These are phyloP conservation scores for Kwoniella shivajii DNA, from an alignment of 1,284 basidiomycete genomes.

Conservation along the genomic window DNA sequence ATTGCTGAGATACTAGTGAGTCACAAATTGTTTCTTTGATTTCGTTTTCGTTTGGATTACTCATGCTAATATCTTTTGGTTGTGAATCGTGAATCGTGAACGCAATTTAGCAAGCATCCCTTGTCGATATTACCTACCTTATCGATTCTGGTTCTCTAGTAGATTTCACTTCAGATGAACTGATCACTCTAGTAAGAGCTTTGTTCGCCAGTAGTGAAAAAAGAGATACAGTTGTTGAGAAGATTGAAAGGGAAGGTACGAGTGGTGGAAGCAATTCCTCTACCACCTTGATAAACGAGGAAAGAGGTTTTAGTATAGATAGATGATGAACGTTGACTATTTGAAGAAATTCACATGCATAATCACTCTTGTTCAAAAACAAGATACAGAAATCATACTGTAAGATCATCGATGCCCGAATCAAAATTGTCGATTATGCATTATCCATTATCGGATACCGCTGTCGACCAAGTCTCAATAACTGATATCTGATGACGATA, in stretches of 20 bases:
- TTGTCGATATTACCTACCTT: constrained; percentile 89
- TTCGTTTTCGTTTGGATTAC: background rate
- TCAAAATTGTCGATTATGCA: too few species aligned
- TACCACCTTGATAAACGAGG: background rate
- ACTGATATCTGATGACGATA: too few species aligned
- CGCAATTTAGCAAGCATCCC: constrained; percentile 90
- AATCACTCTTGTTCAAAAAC: too few species aligned
- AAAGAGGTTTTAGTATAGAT: background rate
- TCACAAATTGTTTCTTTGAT: constrained; percentile 19
- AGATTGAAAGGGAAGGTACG: constrained; percentile 31
- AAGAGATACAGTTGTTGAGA: constrained; percentile 56
- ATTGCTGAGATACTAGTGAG: constrained; percentile 82
- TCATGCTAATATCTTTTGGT: too few species aligned
- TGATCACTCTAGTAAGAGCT: constrained; percentile 77
- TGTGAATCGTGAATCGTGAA: too few species aligned
- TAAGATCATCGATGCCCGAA: too few species aligned
- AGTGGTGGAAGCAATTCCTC: constrained; percentile 1
- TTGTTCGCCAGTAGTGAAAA: constrained; percentile 89
- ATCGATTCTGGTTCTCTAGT: constrained; percentile 88
- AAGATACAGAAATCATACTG: too few species aligned
- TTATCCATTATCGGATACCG: too few species aligned
- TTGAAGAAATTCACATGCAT: too few species aligned
- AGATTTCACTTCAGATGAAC: constrained; percentile 84
- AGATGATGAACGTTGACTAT: too few species aligned
- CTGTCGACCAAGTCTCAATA: too few species aligned